These are phyloP conservation scores for Fusarium sp. DNA, from an alignment of 2,329 filamentous ascomycete genomes.

Conservation along the genomic window DNA sequence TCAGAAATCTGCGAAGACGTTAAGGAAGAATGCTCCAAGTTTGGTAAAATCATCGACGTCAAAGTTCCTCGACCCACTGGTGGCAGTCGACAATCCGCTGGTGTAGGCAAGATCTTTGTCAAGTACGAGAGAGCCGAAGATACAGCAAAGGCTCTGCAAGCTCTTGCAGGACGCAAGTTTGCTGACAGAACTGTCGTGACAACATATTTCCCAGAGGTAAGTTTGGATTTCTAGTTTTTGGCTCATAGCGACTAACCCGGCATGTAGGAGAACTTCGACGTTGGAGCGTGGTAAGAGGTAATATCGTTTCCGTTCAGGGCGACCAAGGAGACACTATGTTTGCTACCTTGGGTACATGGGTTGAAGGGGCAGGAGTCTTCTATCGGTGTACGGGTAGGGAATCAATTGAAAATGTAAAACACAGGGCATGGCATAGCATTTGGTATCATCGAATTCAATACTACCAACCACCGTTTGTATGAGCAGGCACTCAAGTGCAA, in stretches of 20 bases:
- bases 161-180: conserved; percentile 95
- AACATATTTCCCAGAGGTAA: conserved; percentile 93
- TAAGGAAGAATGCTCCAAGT: conserved; percentile 91
- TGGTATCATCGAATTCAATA: conserved; percentile 17
- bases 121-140: conserved; percentile 85
- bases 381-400: conserved; percentile 33
- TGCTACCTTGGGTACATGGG: conserved; percentile 29
- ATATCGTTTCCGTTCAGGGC: conserved; percentile 11
- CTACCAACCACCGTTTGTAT: not conserved
- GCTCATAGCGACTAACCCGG: conserved; percentile 44
- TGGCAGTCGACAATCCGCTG: conserved; percentile 82
- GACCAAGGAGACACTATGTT: conserved; percentile 1
- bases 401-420: conserved; percentile 45
- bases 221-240: conserved; percentile 19
- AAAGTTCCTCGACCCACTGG: conserved; percentile 91
- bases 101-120: conserved; percentile 97
- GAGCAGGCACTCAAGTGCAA: not conserved
- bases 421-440: conserved; percentile 36
- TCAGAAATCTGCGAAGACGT: conserved; percentile 97
- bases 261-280: conserved; percentile 88
- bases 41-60: conserved; percentile 83
- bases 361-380: conserved; percentile 30
- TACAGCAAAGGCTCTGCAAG: conserved; percentile 84
- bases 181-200: conserved; percentile 95
- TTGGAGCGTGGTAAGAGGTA: conserved; percentile 77